Evolutionary conservation across 1,284 basidiomycete species (phyloP).

Genomic region (Sporisorium scitamineum): DNA sequence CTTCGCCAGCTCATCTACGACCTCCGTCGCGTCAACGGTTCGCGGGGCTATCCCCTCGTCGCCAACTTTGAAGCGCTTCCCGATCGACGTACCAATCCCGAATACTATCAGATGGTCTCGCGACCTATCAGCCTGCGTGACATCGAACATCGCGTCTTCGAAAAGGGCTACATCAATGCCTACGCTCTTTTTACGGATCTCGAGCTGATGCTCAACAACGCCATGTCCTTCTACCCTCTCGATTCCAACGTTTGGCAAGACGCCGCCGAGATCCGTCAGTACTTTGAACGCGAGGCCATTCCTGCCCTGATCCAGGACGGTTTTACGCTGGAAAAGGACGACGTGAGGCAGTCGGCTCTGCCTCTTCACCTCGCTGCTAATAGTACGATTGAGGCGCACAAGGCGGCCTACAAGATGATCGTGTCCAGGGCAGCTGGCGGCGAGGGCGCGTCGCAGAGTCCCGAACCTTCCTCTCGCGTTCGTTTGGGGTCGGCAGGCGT

Average conservation of each 20-base stretch:
- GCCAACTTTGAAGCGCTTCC: conserved; percentile 63
- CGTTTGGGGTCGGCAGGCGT: conserved; percentile 31
- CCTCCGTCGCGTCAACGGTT: conserved; percentile 40
- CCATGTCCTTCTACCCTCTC: conserved; percentile 63
- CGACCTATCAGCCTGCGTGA: conserved; percentile 59
- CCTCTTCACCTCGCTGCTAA: conserved; percentile 58
- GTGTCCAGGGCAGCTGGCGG: conserved; percentile 26
- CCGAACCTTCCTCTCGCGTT: conserved; percentile 33
- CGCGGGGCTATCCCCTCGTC: conserved; percentile 44
- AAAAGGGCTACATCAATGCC: conserved; percentile 61
- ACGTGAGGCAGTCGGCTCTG: conserved; percentile 62
- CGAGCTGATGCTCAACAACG: conserved; percentile 66
- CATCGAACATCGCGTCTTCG: conserved; percentile 56
- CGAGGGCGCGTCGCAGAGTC: conserved; percentile 33
- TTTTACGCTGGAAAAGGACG: conserved; percentile 66
- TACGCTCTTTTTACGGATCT: conserved; percentile 61
- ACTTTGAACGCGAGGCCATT: conserved; percentile 61
- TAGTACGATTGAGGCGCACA: conserved; percentile 57
- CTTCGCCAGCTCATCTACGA: conserved; percentile 55
- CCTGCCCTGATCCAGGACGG: conserved; percentile 62
- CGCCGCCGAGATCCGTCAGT: conserved; percentile 55
- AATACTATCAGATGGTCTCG: conserved; percentile 66
- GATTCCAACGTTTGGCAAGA: conserved; percentile 59
- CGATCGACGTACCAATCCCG: conserved; percentile 54
- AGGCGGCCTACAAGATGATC: conserved; percentile 48